Conservation (phyloP, 805 yeast species). For the Pichia sporocuriosa region DNA sequence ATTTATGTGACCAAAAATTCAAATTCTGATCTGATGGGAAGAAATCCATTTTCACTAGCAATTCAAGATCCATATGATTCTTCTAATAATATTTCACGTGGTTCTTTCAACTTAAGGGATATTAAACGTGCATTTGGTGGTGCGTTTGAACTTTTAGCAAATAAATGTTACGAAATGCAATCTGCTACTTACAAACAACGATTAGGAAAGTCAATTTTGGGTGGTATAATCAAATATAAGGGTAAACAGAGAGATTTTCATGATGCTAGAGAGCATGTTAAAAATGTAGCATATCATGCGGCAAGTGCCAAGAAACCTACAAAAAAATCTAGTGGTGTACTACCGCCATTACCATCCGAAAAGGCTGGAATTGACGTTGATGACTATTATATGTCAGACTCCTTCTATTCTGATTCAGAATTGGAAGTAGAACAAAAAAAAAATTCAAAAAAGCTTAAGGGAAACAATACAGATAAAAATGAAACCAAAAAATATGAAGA, state of each 20-base stretch:
- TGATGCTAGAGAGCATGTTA: conserved; percentile 61
- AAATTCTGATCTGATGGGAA: conserved; percentile 32
- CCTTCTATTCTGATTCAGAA: conserved; percentile 30
- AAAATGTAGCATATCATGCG: conserved; percentile 47
- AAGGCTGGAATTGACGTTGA: conserved; percentile 35
- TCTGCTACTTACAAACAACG: conserved; percentile 58
- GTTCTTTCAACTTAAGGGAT: conserved; percentile 73
- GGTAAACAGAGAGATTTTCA: conserved; percentile 73
- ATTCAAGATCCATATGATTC: conserved; percentile 88
- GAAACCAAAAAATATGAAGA: conserved; percentile 14
- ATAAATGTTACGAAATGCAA: conserved; percentile 69
- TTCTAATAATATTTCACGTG: conserved; percentile 76
- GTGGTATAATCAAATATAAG: conserved; percentile 67
- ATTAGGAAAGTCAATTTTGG: conserved; percentile 66
- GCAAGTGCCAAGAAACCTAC: conserved; percentile 19
- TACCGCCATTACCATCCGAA: conserved; percentile 32
- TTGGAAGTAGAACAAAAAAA: conserved; percentile 14
- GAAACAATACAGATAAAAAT: too few species aligned
- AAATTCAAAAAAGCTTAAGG: too few species aligned
- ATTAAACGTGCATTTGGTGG: conserved; percentile 84
- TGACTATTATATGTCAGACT: conserved; percentile 30
- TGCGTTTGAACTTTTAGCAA: conserved; percentile 71
- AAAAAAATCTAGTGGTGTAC: conserved; percentile 1
- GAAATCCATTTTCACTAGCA: conserved; percentile 56
- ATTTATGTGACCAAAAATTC: conserved; percentile 52